A percentile compares a stretch with the other conserved stretches of the same genome.
Evolutionary conservation across 495 filamentous ascomycete genomes (phyloP).

Genomic region (Daldinia grandis): DNA sequence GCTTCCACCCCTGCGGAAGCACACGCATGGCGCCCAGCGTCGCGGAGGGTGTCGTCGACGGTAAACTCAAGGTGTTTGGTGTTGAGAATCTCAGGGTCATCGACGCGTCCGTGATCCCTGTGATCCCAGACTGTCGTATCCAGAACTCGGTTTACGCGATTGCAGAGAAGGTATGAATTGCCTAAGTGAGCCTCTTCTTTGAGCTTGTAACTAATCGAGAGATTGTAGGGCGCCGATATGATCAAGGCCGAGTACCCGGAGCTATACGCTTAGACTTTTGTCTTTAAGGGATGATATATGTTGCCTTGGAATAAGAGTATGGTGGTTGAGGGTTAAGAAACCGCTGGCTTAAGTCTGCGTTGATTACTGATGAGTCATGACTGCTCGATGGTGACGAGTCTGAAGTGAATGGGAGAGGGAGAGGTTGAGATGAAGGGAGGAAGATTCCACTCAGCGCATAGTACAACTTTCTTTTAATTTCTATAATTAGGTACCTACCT

Average conservation of each 20-base stretch:
- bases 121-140: slow-evolving; percentile 58
- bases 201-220: slow-evolving; percentile 21
- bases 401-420: not conserved
- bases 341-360: not conserved
- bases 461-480: not conserved
- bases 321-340: not conserved
- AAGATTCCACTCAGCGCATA: not conserved
- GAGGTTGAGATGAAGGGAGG: not conserved
- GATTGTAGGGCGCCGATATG: slow-evolving; percentile 54
- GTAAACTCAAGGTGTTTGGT: slow-evolving; percentile 63
- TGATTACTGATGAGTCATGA: not conserved
- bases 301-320: not conserved
- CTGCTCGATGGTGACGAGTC: not conserved
- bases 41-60: slow-evolving; percentile 62
- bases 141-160: slow-evolving; percentile 65
- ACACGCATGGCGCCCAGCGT: slow-evolving; percentile 62
- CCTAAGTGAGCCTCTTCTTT: not conserved
- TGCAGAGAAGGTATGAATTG: slow-evolving; percentile 58
- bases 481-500: too few relatives aligned
- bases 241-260: slow-evolving; percentile 55
- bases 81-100: slow-evolving; percentile 61
- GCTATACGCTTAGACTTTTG: slow-evolving; percentile 36
- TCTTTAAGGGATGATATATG: not conserved
- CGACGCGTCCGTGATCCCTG: slow-evolving; percentile 57
- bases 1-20: slow-evolving; percentile 67